Evolutionary conservation across 2,329 filamentous ascomycete genomes (phyloP).

Genomic region (Microascus cirrosus): DNA sequence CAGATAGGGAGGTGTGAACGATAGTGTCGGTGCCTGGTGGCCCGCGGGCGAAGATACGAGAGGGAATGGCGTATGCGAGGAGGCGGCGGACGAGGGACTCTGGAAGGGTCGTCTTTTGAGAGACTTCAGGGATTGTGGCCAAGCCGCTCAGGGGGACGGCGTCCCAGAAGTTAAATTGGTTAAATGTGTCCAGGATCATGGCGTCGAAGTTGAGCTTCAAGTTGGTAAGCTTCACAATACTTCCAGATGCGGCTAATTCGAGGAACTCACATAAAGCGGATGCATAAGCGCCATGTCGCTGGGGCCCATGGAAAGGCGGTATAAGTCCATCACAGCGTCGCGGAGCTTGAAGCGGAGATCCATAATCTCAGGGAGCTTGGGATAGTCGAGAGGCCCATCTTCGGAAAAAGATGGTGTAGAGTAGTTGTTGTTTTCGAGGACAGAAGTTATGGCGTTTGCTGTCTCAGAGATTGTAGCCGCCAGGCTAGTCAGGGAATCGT

Average conservation of each 20-base stretch:
- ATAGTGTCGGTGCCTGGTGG: constrained; percentile 9
- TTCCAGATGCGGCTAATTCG: too few relatives aligned
- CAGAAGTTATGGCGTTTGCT: background rate
- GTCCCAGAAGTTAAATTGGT: constrained; percentile 12
- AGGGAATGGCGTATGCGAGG: constrained; percentile 23
- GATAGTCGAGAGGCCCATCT: background rate
- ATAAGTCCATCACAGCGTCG: background rate
- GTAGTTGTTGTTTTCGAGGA: background rate
- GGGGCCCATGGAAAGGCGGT: background rate
- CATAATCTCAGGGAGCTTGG: background rate
- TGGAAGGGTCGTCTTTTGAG: constrained; percentile 23
- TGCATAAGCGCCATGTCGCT: background rate
- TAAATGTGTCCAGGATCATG: constrained; percentile 9
- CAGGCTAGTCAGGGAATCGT: background rate
- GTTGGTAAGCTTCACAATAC: background rate
- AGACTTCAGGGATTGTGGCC: constrained; percentile 11
- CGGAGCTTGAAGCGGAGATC: background rate
- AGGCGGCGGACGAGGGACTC: constrained; percentile 24
- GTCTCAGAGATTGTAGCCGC: background rate
- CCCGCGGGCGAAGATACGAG: constrained; percentile 22
- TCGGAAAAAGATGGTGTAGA: background rate
- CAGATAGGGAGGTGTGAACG: constrained; percentile 24
- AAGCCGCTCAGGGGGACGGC: constrained; percentile 12
- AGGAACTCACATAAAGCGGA: background rate
- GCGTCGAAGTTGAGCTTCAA: background rate